A percentile compares a stretch with the other conserved stretches of the same genome.
Evolutionary conservation across 768 basidiomycete genomes (phyloP).

Genomic region (Boletus rex-veris): DNA sequence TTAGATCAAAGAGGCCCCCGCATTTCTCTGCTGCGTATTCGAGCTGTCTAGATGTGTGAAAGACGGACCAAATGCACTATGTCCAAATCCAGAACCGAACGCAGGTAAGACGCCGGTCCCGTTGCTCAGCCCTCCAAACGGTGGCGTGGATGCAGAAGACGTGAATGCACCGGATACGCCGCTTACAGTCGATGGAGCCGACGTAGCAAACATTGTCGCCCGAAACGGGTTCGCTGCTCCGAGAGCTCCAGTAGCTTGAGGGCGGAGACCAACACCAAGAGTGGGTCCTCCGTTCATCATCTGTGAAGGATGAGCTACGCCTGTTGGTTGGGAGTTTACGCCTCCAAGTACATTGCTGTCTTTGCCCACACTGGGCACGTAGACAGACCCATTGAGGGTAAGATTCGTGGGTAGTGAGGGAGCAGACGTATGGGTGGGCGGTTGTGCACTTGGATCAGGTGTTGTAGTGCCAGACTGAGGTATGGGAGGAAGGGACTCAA

Average conservation of each 20-base stretch:
- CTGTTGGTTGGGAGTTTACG: slow-evolving; percentile 36
- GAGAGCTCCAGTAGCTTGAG: slow-evolving; percentile 56
- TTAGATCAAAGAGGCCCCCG: slow-evolving; percentile 49
- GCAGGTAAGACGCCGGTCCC: slow-evolving; percentile 1
- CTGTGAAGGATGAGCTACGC: slow-evolving; percentile 10
- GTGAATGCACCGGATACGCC: slow-evolving; percentile 7
- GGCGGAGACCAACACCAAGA: slow-evolving; percentile 48
- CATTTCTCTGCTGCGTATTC: slow-evolving; percentile 40
- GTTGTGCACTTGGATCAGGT: slow-evolving; percentile 32
- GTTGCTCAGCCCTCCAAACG: slow-evolving; percentile 21
- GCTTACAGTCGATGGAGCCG: slow-evolving; percentile 12
- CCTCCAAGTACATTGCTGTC: slow-evolving; percentile 24
- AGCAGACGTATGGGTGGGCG: slow-evolving; percentile 10
- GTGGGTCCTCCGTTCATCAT: slow-evolving; percentile 21
- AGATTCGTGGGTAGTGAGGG: slow-evolving; percentile 26
- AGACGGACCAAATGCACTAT: slow-evolving; percentile 21
- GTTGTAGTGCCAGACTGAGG: slow-evolving; percentile 54
- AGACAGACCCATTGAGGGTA: slow-evolving; percentile 9
- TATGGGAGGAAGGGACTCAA: slow-evolving; percentile 74
- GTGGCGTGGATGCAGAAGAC: slow-evolving; percentile 27
- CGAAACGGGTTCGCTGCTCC: slow-evolving; percentile 62
- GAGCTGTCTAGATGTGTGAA: slow-evolving; percentile 16
- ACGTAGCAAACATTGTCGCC: slow-evolving; percentile 51
- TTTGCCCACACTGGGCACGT: slow-evolving; percentile 7
- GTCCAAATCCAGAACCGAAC: slow-evolving; percentile 18